Base-by-base conservation (phyloP, 805 yeast species). In the Metschnikowia kofuensis region DNA sequence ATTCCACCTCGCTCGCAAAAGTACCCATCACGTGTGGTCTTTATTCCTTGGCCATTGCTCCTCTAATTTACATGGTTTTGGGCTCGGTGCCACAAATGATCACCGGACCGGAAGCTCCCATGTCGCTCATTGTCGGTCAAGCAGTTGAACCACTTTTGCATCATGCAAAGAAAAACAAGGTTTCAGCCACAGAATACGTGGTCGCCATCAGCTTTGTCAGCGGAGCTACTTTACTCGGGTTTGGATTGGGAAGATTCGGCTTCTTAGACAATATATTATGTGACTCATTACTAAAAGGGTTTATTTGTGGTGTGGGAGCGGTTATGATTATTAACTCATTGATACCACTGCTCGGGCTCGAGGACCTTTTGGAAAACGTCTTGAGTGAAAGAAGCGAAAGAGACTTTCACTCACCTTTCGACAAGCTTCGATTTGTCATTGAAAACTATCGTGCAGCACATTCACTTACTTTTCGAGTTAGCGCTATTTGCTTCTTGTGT, bases 261-360 rank as follows among this genome's bases (percentile, higher is more conserved):
- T 63, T 61, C 45, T 52, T 73, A 41, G 78, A 72, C 52, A 73
- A 71, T 50, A 72, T 73, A 4, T 61, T 73, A 36, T 64, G 69
- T 51, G 74, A 69, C 6, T 67, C 73, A 0, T 61, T 74, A 35
- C 57, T 74, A 28, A 72, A 73, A 49, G 78, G 78, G 0, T 74
- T 74, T 50, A 71, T 74, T 11, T 62, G 70, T 49, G 77, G 76
- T 4, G 75, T 74, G 11, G 78, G 78, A 7, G 58, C 68, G 10
- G 77, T 74, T 15, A 74, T 74, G 78, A 51, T 70, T 10, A 68
- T 74, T 43, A 90, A 88, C 62, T 84, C 96, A 2, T 58, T 79
- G 10, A 80, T 89, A 11, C 79, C 86, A 2, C 86, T 85, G 64
- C 66, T 91, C 36, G 96, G 96, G 2, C 70, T 92, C 28, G 73